Conservation (phyloP, 352 stramenopile species). For the Pythium monospermum region DNA sequence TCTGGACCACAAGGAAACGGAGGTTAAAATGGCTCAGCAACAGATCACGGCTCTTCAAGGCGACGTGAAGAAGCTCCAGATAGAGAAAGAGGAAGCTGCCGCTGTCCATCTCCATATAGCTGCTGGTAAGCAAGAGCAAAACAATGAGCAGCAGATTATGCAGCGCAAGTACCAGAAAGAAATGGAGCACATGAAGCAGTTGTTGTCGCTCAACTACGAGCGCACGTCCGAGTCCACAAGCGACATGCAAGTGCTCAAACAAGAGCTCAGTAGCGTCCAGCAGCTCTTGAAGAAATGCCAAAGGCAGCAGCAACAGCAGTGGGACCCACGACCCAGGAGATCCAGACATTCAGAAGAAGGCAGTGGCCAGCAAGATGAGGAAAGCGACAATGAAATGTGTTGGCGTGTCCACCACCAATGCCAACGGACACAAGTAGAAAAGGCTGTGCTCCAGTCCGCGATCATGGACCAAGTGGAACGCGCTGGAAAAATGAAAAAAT, state of each 20-base stretch:
- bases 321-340: too few species aligned
- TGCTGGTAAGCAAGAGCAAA: conserved; percentile 26
- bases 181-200: conserved; percentile 34
- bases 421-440: conserved; percentile 22
- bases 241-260: conserved; percentile 46
- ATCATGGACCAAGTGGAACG: conserved; percentile 42
- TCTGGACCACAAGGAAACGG: not conserved
- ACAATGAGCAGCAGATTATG: conserved; percentile 18
- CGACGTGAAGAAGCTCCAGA: conserved; percentile 23
- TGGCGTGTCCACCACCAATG: conserved; percentile 8
- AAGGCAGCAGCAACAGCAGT: conserved; percentile 1
- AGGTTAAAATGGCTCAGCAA: not conserved
- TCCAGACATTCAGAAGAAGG: too few species aligned
- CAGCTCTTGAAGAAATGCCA: conserved; percentile 35
- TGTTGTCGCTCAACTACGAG: conserved; percentile 45
- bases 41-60: conserved; percentile 8
- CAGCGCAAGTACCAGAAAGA: conserved; percentile 29
- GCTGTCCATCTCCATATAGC: too few species aligned
- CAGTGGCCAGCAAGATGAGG: not conserved
- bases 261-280: conserved; percentile 44
- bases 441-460: conserved; percentile 29
- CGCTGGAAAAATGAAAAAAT: not conserved
- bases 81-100: conserved; percentile 16
- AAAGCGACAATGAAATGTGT: conserved; percentile 2
- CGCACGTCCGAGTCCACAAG: conserved; percentile 38